Evolutionary conservation across 441 rosid species (phyloP), one percentile per base, ranked within the genome.

Genomic region (Pelargonium myrrhifolium): DNA sequence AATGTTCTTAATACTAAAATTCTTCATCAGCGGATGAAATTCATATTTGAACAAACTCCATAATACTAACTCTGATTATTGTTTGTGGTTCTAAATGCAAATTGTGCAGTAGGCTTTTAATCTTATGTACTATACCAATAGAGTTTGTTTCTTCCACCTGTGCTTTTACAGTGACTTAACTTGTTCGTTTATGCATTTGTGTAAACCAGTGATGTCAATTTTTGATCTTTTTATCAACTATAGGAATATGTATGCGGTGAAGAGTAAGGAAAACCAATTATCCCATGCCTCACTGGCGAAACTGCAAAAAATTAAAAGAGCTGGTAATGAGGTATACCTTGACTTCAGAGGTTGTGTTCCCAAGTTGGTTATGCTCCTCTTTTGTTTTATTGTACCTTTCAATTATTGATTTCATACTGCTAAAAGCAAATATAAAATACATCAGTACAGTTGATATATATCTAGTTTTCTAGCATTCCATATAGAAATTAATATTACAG

Each of bases 311-410:
- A n/a, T 35, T 35, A 35, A 35, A 35, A 35, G 39, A 35, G 39
- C 18, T 17, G 59, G 22, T 37, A 10, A 17, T 45, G 20, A 65
- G 58, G 58, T 14, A 42, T 81, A 87, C 96, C 96, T 91, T 88
- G 72, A 81, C 85, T 81, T 91, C 97, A 15, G 92, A 86, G 67
- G 82, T 69, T 3, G 85, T 84, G 73, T 82, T 88, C 66, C 82
- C 78, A 70, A 76, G 42, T 69, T 87, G 96, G 68, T 84, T 82
- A 63, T 85, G 81, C 37, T 88, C 93, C 75, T 82, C 89, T 77
- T 89, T 91, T 66, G 82, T 71, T 80, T 81, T 89, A 83, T 78
- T 86, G 78, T 88, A 94, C 73, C 93, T 83, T 71, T 89, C 97
- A 65, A 89, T 83, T 51, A 85, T 78, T 40, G 89, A 82, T 75